phyloP scores from a whole-genome alignment of 768 basidiomycete species.

The Boletus subparvulus region DNA sequence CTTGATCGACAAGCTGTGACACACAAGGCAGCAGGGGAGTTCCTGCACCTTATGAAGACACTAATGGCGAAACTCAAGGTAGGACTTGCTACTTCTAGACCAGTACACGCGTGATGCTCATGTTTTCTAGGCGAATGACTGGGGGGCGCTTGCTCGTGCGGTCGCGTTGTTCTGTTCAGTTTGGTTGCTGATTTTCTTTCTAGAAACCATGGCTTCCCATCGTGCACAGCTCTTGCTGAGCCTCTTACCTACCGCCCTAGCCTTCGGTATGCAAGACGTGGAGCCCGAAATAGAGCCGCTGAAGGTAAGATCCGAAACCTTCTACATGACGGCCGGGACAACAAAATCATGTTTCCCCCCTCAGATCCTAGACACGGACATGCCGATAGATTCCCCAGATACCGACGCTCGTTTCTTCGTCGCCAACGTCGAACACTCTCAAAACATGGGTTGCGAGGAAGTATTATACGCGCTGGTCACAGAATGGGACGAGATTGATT shows the following conservation, averaged over 20 bases:
- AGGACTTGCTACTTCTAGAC: background rate
- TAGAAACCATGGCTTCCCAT: constrained; percentile 49
- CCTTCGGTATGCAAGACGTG: constrained; percentile 46
- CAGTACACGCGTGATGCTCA: background rate
- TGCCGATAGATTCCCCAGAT: constrained; percentile 38
- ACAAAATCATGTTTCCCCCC: background rate
- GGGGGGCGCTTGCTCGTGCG: constrained; percentile 61
- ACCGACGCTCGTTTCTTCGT: constrained; percentile 38
- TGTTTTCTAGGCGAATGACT: constrained; percentile 51
- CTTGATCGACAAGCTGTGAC: constrained; percentile 50
- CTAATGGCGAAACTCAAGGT: constrained; percentile 69
- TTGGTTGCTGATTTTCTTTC: background rate
- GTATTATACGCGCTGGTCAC: constrained; percentile 15
- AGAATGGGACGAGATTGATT: constrained; percentile 32
- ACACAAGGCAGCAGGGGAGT: constrained; percentile 50
- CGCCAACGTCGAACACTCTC: constrained; percentile 9
- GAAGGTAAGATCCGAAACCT: constrained; percentile 38
- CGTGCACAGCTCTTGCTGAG: constrained; percentile 41
- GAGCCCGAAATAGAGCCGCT: constrained; percentile 46
- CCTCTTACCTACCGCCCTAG: constrained; percentile 48
- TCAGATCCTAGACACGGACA: constrained; percentile 57
- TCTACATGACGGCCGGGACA: background rate
- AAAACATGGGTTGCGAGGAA: constrained; percentile 12
- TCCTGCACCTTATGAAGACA: constrained; percentile 56
- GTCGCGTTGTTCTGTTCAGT: background rate